Base-by-base conservation (phyloP, 2,329 filamentous ascomycete genomes). In the Clonostachys rosea region DNA sequence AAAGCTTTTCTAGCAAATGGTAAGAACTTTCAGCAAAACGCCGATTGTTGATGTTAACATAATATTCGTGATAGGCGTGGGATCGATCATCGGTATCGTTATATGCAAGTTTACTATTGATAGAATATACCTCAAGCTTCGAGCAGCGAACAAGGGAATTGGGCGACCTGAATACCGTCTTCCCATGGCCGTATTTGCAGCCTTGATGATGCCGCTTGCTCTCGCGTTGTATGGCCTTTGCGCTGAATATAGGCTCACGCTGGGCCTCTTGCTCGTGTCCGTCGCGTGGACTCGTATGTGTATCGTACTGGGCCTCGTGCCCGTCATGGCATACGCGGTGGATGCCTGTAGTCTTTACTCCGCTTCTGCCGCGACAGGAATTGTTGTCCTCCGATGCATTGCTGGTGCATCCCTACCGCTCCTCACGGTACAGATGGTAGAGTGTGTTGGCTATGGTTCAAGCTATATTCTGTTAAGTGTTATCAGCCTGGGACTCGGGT, bases 391-490 rank as follows among this genome's bases (percentile, higher is more conserved):
- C 2, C 66, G 78, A 34, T 81, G 77, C 49, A 59, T 84, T 1
- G 70, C 74, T 59, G 73, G 78, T 5, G 81, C 79, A 0, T 75
- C 83, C 37, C 51, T 83, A 33, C 80, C 81, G 1, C 62, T 84
- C 41, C 61, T 68, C 0, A 68, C 73, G 1, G 70, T 63, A 2
- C 75, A 76, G 0, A 54, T 83, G 41, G 65, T 73, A 0, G 66
- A 69, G 9, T 49, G 47, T 1, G 63, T 79, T 10, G 80, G 78
- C 4, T 78, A 74, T 46, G 79, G 78, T 0, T 70, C 69, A 63
- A 76, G 69, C 0, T 73, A 78, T 46, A 74, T 65, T 1, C 54
- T 72, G 2, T 54, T 82, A 30, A 73, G 66, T 0, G 67, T 49
- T 0, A 34, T 71, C 1, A 69, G 67, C 42, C 51, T 79, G 3